Evolutionary conservation across 2,329 filamentous ascomycete genomes (phyloP).

Genomic region (Trichophyton equinum): DNA sequence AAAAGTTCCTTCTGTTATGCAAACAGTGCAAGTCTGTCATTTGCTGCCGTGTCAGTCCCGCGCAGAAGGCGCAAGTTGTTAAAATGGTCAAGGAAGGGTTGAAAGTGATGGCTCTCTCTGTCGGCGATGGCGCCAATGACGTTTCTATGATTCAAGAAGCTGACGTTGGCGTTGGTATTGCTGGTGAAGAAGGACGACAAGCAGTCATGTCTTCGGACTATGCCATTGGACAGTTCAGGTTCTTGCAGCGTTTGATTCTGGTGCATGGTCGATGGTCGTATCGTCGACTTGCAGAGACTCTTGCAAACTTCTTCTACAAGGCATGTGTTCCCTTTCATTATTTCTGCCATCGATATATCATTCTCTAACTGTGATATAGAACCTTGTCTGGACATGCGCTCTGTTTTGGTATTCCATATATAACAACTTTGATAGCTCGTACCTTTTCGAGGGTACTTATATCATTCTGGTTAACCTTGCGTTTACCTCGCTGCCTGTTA

Average conservation of each 20-base stretch:
- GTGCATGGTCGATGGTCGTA: conserved; percentile 97
- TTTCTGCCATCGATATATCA: not conserved
- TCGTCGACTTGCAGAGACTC: conserved; percentile 77
- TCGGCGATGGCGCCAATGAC: conserved; percentile 90
- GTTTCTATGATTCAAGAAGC: conserved; percentile 97
- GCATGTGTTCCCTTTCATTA: conserved; percentile 27
- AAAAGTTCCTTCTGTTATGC: conserved; percentile 88
- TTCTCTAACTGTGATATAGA: conserved; percentile 40
- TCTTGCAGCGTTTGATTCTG: conserved; percentile 68
- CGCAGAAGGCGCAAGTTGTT: conserved; percentile 95
- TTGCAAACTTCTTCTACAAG: conserved; percentile 99
- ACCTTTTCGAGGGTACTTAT: conserved; percentile 95
- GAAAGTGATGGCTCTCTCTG: conserved; percentile 89
- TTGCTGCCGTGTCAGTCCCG: conserved; percentile 92
- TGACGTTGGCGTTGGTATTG: conserved; percentile 91
- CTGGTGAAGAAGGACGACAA: conserved; percentile 81
- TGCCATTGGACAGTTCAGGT: conserved; percentile 87
- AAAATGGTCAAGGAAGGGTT: conserved; percentile 88
- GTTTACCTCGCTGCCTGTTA: conserved; percentile 89
- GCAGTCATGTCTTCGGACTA: conserved; percentile 96
- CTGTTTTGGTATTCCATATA: conserved; percentile 98
- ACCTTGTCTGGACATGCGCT: conserved; percentile 91
- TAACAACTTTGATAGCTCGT: conserved; percentile 91
- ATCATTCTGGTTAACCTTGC: conserved; percentile 93
- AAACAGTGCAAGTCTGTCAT: conserved; percentile 95